phyloP scores from a whole-genome alignment of 495 filamentous ascomycete genomes.

The Talaromyces adpressus region DNA sequence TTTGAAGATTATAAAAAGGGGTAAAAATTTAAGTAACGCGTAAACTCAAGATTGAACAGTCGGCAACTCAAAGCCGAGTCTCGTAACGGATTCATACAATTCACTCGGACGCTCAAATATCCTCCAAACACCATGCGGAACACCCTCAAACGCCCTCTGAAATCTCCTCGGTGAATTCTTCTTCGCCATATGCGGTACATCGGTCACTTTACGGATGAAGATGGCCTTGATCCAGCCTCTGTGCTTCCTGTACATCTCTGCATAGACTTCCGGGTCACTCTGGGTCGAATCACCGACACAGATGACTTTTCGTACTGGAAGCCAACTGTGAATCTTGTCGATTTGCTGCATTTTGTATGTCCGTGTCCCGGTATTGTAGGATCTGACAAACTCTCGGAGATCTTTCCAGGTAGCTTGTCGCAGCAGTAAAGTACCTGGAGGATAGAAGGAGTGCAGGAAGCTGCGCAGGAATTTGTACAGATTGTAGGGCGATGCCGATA shows the following conservation, averaged over 20 bases:
- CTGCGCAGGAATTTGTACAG: conserved; percentile 79
- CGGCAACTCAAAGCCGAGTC: conserved; percentile 22
- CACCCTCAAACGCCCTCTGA: conserved; percentile 70
- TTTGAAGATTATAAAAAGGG: not conserved
- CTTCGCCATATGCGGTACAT: conserved; percentile 63
- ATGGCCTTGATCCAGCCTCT: conserved; percentile 73
- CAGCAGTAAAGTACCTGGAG: conserved; percentile 71
- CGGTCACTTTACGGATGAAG: conserved; percentile 74
- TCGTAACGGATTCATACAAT: conserved; percentile 42
- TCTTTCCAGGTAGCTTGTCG: conserved; percentile 87
- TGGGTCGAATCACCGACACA: conserved; percentile 89
- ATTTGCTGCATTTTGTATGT: conserved; percentile 83
- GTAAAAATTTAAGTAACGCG: not conserved
- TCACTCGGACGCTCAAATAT: conserved; percentile 73
- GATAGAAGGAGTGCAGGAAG: conserved; percentile 63
- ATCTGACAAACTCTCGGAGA: conserved; percentile 66
- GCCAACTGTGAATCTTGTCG: conserved; percentile 63
- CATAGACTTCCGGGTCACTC: conserved; percentile 86
- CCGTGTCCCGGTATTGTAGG: conserved; percentile 73
- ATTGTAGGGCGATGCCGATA: conserved; percentile 92
- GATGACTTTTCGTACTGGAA: conserved; percentile 73
- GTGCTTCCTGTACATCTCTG: conserved; percentile 55
- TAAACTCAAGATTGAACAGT: conserved; percentile 8
- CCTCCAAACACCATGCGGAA: conserved; percentile 66
- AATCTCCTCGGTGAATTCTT: conserved; percentile 73